Evolutionary conservation across 1,139 yeast genomes (phyloP), one percentile per base, ranked within the genome.

Genomic region (Taphrina communis): DNA sequence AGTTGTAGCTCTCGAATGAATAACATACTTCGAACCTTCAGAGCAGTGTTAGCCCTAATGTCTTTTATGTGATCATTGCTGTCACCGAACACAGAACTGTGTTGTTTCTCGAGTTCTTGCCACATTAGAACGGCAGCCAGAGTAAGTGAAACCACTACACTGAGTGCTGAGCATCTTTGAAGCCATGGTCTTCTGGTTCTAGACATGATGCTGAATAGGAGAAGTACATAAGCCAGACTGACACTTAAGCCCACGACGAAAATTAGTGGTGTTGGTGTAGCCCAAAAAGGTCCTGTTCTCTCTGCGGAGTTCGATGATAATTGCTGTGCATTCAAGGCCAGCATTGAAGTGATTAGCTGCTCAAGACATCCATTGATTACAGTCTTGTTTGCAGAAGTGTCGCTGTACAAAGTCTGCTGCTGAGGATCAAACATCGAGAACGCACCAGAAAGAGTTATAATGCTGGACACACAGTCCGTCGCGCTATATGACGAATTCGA

Each of bases 61-160:
- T 57, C 79, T 83, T 0, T 88, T 86, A 38, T 86, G 85, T 17
- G 86, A 44, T 44, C 48, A 80, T 68, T 80, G 84, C 1, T 79
- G 48, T n/a, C 19, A 11, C 41, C 38, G 1, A 42, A 21, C 38
- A 50, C 78, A 14, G 67, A 71, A 0, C 78, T 73, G 74, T 88
- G 88, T 71, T 79, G 81, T 1, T 50, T 8, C 41, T 75, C 70
- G 9, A 78, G 74, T 11, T 71, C 17, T 68, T 57, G 6, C 77
- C 75, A 14, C 76, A 73, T 38, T 72, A 72, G 4, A 75, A 73
- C 48, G 77, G 73, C 19, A 21, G 77, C 75, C 6, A 77, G 73
- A 1, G 80, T 77, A 41, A 79, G 72, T 11, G 78, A 71, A 0
- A 75, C 73, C 0, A 80, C 77, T 0, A 76, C 75, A 42, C 76